These are phyloP conservation scores for Irpex sp. DNA, from an alignment of 1,284 basidiomycete genomes.

Conservation along the genomic window DNA sequence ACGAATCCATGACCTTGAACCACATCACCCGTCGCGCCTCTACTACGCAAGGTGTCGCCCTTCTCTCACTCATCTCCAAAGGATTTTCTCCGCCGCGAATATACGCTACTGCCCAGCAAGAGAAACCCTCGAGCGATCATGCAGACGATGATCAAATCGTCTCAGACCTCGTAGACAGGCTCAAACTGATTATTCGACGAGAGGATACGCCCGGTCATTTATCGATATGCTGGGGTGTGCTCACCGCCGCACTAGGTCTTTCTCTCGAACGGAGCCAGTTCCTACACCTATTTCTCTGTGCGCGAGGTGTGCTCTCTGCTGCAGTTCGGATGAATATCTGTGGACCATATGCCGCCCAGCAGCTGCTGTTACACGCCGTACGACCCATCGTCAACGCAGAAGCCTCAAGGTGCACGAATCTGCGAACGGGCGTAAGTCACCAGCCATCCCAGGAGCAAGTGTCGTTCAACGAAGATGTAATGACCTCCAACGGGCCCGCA, in stretches of 20 bases:
- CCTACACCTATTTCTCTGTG: slow-evolving; percentile 92
- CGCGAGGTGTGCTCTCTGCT: slow-evolving; percentile 85
- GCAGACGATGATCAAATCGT: slow-evolving; percentile 4
- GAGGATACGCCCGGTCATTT: slow-evolving; percentile 79
- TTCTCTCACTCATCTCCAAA: slow-evolving; percentile 85
- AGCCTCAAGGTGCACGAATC: slow-evolving; percentile 36
- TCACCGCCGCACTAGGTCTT: slow-evolving; percentile 77
- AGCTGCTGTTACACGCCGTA: slow-evolving; percentile 76
- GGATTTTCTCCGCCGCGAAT: slow-evolving; percentile 62
- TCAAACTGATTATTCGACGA: slow-evolving; percentile 65
- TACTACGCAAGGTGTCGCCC: slow-evolving; percentile 88
- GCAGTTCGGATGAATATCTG: slow-evolving; percentile 89
- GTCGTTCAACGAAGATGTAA: slow-evolving; percentile 9
- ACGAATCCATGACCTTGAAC: slow-evolving; percentile 86
- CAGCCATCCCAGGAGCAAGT: slow-evolving; percentile 17
- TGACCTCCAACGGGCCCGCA: slow-evolving; percentile 54
- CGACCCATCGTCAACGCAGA: slow-evolving; percentile 61
- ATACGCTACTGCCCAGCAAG: not conserved
- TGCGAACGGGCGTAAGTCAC: slow-evolving; percentile 40
- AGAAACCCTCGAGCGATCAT: not conserved
- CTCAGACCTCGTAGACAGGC: slow-evolving; percentile 49
- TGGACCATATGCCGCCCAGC: slow-evolving; percentile 92
- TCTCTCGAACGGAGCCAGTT: slow-evolving; percentile 71
- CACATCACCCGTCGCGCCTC: slow-evolving; percentile 88
- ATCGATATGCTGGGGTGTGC: slow-evolving; percentile 85